A percentile compares a stretch with the other conserved stretches of the same genome.
These are phyloP conservation scores for Jaapia argillacea DNA, from an alignment of 768 basidiomycete species.

Conservation along the genomic window DNA sequence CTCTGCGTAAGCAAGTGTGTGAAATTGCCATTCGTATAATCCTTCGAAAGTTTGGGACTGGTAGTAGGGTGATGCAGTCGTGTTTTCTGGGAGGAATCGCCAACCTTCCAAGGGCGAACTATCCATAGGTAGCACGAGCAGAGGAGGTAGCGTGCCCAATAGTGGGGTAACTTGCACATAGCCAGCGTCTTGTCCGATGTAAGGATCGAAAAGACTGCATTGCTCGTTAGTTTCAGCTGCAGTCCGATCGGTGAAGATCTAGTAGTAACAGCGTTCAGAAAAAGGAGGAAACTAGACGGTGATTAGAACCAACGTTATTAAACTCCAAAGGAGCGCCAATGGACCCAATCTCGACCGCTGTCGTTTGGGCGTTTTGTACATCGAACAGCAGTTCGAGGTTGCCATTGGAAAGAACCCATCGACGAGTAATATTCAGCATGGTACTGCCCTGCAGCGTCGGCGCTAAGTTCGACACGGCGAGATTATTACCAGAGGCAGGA, in stretches of 20 bases:
- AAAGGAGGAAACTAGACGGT: background rate
- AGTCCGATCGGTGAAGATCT: conserved; percentile 48
- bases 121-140: conserved; percentile 36
- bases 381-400: conserved; percentile 39
- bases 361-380: conserved; percentile 34
- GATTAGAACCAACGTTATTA: conserved; percentile 33
- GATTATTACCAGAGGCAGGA: conserved; percentile 29
- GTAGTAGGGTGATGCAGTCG: conserved; percentile 33
- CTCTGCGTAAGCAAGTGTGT: conserved; percentile 44
- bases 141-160: conserved; percentile 41
- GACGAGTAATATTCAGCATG: conserved; percentile 38
- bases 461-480: conserved; percentile 38
- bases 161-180: conserved; percentile 42
- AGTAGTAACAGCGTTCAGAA: background rate
- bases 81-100: conserved; percentile 44
- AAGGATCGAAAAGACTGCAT: conserved; percentile 48
- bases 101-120: conserved; percentile 44
- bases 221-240: conserved; percentile 39
- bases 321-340: conserved; percentile 44
- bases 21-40: conserved; percentile 51
- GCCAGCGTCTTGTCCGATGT: conserved; percentile 47
- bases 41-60: conserved; percentile 54
- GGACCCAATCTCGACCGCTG: conserved; percentile 42
- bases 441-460: conserved; percentile 36
- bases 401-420: conserved; percentile 33